Evolutionary conservation across 129 eudicot species (phyloP), one percentile per base, ranked within the genome.

Genomic region (Heracleum sosnowskyi): DNA sequence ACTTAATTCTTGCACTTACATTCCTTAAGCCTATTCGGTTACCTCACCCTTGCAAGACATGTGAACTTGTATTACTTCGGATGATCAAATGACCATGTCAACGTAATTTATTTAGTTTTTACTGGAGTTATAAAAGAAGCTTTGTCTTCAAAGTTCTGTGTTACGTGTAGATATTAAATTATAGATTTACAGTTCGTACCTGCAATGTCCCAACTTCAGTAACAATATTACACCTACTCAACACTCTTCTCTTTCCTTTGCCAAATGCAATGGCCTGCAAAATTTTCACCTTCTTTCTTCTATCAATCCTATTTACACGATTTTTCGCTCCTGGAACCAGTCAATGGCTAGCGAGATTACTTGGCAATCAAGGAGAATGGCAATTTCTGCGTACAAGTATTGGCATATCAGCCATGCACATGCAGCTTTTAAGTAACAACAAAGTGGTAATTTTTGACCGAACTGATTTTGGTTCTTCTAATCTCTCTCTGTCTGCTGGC

Each of bases 381-480:
- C 82, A 41, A 7, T 79, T 93, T 49, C 46, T 90, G 40, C 93
- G 89, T 2, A 82, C 76, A 28, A 87, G 82, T 77, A 79, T 90
- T 2, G 98, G 96, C 53, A 90, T 88, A 16, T 89, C 97, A 0
- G 94, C 97, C 15, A 93, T 90, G 97, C 98, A 93, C 76, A 89
- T 93, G 98, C 98, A 93, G 78, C 97, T 93, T 75, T 77, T 89
- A 45, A 82, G 33, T 69, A 93, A 93, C 81, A 81, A 93, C 86
- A 90, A 82, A 77, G 89, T 93, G n/a, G 89, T 93, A n/a, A 93
- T 93, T 85, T 93, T 81, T 44, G 94, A 93, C 24, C 80, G 96
- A 45, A 90, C 97, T 4, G 92, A 90, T 76, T 86, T 89, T 6
- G 97, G 98, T 64, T 81, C 80, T n/a, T 93, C 98, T 5, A 89